A percentile compares a stretch with the other conserved stretches of the same genome.
phyloP scores from a whole-genome alignment of 2,329 filamentous ascomycete genomes.

The Aureobasidium sp. region DNA sequence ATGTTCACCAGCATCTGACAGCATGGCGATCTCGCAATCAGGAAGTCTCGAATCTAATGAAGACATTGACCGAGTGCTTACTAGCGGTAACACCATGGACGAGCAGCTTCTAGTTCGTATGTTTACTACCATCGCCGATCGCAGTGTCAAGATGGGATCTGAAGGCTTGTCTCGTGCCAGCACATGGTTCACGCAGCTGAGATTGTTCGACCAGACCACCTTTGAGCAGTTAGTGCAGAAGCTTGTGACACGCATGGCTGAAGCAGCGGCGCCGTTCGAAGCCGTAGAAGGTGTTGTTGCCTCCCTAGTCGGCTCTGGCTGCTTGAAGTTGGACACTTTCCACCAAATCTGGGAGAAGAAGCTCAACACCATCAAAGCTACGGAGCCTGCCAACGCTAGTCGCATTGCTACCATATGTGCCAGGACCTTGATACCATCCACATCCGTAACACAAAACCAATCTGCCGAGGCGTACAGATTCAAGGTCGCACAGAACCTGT shows the following conservation, averaged over 20 bases:
- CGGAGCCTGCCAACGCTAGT: background rate
- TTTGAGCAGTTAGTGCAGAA: constrained; percentile 14
- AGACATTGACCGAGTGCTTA: constrained; percentile 66
- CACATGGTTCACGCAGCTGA: constrained; percentile 45
- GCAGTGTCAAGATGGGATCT: constrained; percentile 23
- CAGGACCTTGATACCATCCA: background rate
- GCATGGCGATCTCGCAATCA: constrained; percentile 55
- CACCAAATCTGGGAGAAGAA: constrained; percentile 10
- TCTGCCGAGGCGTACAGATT: constrained; percentile 8
- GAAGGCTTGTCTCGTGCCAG: constrained; percentile 20
- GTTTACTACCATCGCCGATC: constrained; percentile 60
- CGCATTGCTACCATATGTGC: background rate
- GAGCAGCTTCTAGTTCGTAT: constrained; percentile 63
- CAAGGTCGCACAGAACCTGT: constrained; percentile 8
- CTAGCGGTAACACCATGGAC: constrained; percentile 65
- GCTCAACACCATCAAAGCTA: background rate
- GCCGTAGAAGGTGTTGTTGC: constrained; percentile 12
- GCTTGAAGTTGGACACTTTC: constrained; percentile 10
- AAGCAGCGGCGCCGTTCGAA: constrained; percentile 7
- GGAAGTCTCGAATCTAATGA: constrained; percentile 58
- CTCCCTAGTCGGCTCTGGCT: constrained; percentile 14
- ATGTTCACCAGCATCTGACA: constrained; percentile 73
- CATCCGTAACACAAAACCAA: background rate
- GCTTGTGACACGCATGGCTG: constrained; percentile 8
- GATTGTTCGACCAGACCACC: constrained; percentile 31